A percentile compares a stretch with the other conserved stretches of the same genome.
These are phyloP conservation scores for Withania somnifera DNA, from an alignment of 305 asterid species.

Conservation along the genomic window DNA sequence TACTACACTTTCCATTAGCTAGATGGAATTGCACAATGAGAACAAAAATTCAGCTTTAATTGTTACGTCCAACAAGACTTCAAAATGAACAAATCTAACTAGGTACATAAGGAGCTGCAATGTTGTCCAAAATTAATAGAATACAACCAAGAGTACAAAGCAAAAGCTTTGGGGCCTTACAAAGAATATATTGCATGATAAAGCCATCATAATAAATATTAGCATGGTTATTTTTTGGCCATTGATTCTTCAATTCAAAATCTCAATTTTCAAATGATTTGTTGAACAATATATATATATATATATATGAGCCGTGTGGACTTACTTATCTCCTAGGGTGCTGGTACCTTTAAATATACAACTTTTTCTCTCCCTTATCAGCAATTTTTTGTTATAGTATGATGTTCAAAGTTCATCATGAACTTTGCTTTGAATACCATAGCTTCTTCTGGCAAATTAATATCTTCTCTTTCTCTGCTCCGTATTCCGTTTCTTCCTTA, in stretches of 20 bases:
- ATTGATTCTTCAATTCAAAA: neutral
- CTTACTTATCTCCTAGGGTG: conserved; percentile 1
- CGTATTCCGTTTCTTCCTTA: conserved; percentile 64
- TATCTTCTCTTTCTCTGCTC: conserved; percentile 53
- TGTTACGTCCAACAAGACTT: neutral
- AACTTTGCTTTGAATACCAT: conserved; percentile 57
- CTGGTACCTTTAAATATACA: neutral
- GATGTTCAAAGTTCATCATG: conserved; percentile 13
- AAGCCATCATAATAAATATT: neutral
- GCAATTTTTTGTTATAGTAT: neutral
- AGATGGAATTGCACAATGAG: neutral
- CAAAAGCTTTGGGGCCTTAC: neutral
- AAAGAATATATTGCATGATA: neutral
- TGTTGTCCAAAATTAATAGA: neutral
- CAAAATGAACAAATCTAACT: neutral
- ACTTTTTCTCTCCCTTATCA: neutral
- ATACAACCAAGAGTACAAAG: neutral
- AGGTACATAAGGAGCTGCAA: neutral
- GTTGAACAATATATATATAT: neutral
- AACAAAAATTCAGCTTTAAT: neutral
- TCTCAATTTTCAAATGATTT: neutral
- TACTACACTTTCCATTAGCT: neutral
- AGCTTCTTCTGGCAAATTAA: conserved; percentile 93
- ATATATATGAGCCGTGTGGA: neutral
- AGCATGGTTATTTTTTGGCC: neutral